Percentiles rank a stretch among this genome's conserved stretches.
Evolutionary conservation across 768 basidiomycete genomes (phyloP).

Genomic region (Roridomyces roridus): DNA sequence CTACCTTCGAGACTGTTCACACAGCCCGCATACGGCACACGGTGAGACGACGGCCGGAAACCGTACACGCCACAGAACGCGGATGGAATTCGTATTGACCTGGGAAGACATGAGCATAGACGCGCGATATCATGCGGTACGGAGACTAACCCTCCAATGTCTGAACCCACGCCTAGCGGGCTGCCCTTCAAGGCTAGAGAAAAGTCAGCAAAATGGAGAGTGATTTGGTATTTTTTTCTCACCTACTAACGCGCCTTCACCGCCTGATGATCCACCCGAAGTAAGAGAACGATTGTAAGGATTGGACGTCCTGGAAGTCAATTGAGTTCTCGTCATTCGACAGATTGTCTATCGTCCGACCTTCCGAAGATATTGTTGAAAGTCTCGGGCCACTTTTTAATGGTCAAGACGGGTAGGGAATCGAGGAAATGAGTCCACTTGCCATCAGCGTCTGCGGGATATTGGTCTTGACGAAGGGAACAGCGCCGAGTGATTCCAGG

Average conservation of each 20-base stretch:
- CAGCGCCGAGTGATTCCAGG: slow-evolving; percentile 69
- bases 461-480: slow-evolving; percentile 76
- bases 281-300: slow-evolving; percentile 77
- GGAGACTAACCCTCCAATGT: slow-evolving; percentile 70
- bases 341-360: neutral
- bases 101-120: slow-evolving; percentile 27
- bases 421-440: slow-evolving; percentile 8
- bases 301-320: slow-evolving; percentile 57
- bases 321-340: neutral
- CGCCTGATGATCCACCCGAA: slow-evolving; percentile 83
- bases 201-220: neutral
- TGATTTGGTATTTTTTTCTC: slow-evolving; percentile 28
- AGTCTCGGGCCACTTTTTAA: slow-evolving; percentile 72
- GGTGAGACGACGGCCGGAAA: slow-evolving; percentile 69
- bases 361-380: slow-evolving; percentile 82
- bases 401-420: neutral
- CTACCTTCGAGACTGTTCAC: neutral
- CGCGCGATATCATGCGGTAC: neutral
- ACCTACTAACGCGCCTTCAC: slow-evolving; percentile 82
- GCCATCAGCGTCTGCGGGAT: slow-evolving; percentile 83
- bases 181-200: slow-evolving; percentile 51
- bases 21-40: slow-evolving; percentile 74
- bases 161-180: slow-evolving; percentile 70
- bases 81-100: slow-evolving; percentile 75
- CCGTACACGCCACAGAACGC: slow-evolving; percentile 75